Evolutionary conservation across 2,329 filamentous ascomycete genomes (phyloP).

Genomic region (Neonectria hederae): DNA sequence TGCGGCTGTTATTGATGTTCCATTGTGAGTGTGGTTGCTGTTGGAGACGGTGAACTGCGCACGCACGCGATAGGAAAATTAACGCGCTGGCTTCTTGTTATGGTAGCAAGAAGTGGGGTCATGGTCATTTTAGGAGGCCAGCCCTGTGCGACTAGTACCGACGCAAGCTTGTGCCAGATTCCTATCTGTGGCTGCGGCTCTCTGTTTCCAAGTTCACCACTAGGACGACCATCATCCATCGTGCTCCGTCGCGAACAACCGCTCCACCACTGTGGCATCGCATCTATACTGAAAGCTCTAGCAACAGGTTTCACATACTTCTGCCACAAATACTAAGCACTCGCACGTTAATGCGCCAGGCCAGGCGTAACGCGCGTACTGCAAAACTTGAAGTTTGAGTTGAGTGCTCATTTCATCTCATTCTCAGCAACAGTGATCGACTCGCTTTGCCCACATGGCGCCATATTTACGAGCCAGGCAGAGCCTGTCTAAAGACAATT

Average conservation of each 20-base stretch:
- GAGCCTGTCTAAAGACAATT: slow-evolving; percentile 74
- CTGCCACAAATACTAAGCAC: neutral
- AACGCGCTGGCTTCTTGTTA: slow-evolving; percentile 17
- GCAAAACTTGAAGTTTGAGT: neutral
- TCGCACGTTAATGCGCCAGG: neutral
- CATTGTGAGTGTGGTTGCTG: slow-evolving; percentile 28
- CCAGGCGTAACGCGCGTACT: neutral
- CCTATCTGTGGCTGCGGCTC: slow-evolving; percentile 8
- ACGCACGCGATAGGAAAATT: slow-evolving; percentile 21
- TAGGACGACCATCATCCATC: slow-evolving; percentile 22
- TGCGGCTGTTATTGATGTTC: neutral
- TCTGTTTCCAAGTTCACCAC: slow-evolving; percentile 17
- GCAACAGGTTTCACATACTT: slow-evolving; percentile 7
- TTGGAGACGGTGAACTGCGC: slow-evolving; percentile 26
- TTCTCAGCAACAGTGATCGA: neutral
- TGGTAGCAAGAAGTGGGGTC: slow-evolving; percentile 13
- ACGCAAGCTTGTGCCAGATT: slow-evolving; percentile 9
- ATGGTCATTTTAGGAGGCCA: slow-evolving; percentile 23
- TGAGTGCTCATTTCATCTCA: neutral
- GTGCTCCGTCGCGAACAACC: neutral
- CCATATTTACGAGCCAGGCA: slow-evolving; percentile 58
- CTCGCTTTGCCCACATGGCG: slow-evolving; percentile 46
- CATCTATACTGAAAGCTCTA: slow-evolving; percentile 4
- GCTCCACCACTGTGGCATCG: neutral
- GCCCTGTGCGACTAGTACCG: slow-evolving; percentile 26